These are phyloP conservation scores for Phytopythium chamaehyphon DNA, from an alignment of 352 stramenopile species.

Conservation along the genomic window DNA sequence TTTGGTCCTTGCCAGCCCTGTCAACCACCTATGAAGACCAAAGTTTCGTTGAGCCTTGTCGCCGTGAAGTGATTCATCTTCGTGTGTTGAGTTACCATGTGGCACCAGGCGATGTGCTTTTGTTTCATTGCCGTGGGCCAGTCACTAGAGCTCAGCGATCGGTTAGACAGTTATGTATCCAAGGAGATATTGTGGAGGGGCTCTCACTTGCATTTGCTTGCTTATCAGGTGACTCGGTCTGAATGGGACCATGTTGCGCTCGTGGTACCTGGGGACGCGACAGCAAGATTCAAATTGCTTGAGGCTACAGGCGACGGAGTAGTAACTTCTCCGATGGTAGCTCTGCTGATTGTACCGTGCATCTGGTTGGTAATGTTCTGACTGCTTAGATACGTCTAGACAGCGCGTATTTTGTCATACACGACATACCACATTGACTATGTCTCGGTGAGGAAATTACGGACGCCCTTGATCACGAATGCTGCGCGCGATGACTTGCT, in stretches of 20 bases:
- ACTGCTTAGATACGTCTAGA: too few relatives aligned
- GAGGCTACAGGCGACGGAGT: constrained; percentile 66
- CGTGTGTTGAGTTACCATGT: constrained; percentile 57
- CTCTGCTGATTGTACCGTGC: too few relatives aligned
- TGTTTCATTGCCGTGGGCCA: constrained; percentile 50
- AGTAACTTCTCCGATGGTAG: constrained; percentile 45
- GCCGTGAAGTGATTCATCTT: constrained; percentile 51
- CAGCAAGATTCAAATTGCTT: constrained; percentile 29
- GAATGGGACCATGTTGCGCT: constrained; percentile 68
- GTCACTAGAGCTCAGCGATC: constrained; percentile 47
- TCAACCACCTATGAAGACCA: constrained; percentile 5
- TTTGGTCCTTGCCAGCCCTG: not conserved
- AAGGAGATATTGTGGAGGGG: not conserved
- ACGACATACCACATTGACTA: constrained; percentile 41
- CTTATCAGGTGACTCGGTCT: constrained; percentile 40
- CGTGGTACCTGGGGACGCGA: constrained; percentile 27
- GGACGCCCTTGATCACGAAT: constrained; percentile 43
- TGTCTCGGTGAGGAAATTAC: constrained; percentile 41
- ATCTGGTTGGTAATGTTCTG: too few relatives aligned
- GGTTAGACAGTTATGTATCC: constrained; percentile 10
- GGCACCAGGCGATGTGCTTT: constrained; percentile 40
- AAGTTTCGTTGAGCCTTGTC: not conserved
- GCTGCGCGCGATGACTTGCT: constrained; percentile 45
- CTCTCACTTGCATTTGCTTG: not conserved
- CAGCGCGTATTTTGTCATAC: constrained; percentile 17